Conservation (phyloP, 2,329 filamentous ascomycete genomes). For the Alternaria triticina region DNA sequence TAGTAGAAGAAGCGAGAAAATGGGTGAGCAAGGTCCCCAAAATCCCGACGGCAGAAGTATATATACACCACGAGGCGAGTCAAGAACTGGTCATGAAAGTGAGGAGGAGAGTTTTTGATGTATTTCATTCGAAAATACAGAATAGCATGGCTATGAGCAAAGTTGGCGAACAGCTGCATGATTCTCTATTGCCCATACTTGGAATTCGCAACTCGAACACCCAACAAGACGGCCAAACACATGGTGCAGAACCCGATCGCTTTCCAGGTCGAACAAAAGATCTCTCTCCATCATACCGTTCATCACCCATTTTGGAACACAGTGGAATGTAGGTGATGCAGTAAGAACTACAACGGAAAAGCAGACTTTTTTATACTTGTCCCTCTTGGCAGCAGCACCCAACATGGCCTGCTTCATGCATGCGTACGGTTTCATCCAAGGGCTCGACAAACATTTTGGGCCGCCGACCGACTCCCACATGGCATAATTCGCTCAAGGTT, state of each 20-base stretch:
- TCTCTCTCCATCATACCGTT: background rate
- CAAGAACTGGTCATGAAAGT: no score
- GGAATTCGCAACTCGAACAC: background rate
- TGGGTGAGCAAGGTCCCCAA: no score
- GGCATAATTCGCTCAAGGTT: fast-evolving
- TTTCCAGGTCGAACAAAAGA: background rate
- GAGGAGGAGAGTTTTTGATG: no score
- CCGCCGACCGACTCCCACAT: background rate
- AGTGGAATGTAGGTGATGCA: background rate
- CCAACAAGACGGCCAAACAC: background rate
- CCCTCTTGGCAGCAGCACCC: background rate
- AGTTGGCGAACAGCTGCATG: background rate
- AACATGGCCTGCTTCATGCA: background rate
- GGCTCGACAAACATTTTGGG: no score
- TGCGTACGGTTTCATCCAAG: background rate
- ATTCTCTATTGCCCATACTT: background rate
- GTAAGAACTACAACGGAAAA: background rate
- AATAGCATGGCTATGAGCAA: background rate
- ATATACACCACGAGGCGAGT: background rate
- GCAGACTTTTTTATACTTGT: background rate
- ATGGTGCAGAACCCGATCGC: fast-evolving
- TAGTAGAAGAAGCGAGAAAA: no score
- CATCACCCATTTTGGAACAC: no score
- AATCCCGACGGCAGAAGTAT: background rate
- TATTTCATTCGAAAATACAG: background rate